Evolutionary conservation across 164 flowering plant species (phyloP).

Genomic region (Liquidambar formosana): DNA sequence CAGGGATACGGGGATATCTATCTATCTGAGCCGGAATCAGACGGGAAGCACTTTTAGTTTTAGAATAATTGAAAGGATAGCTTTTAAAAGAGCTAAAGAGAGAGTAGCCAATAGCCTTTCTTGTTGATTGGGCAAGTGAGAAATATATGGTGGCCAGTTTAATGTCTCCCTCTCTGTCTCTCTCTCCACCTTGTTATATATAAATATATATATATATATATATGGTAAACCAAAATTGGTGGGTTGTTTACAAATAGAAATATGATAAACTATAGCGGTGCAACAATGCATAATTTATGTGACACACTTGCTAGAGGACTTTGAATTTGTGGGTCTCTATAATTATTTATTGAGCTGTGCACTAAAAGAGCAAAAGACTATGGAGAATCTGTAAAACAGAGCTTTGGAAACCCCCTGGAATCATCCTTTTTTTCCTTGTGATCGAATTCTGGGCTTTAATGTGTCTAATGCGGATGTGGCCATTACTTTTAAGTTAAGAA

Average conservation of each 20-base stretch:
- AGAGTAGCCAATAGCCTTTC: constrained; percentile 19
- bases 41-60: constrained; percentile 11
- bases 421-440: not conserved
- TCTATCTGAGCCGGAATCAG: constrained; percentile 18
- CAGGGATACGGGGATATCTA: constrained; percentile 5
- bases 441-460: constrained; percentile 12
- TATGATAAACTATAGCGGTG: not conserved
- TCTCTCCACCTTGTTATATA: not conserved
- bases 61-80: constrained; percentile 22
- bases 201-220: not conserved
- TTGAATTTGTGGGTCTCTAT: constrained; percentile 7
- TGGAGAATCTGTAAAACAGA: constrained; percentile 33
- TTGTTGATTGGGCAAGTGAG: constrained; percentile 7
- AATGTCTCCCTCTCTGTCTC: not conserved
- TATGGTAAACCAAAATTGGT: too few relatives aligned
- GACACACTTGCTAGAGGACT: not conserved
- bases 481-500: constrained; percentile 29
- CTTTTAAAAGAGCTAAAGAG: constrained; percentile 18
- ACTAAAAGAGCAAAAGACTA: constrained; percentile 19
- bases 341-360: constrained; percentile 15
- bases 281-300: not conserved
- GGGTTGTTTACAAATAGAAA: too few relatives aligned
- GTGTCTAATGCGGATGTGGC: constrained; percentile 16
- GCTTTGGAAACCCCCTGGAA: constrained; percentile 23
- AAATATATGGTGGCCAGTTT: not conserved